A percentile compares a stretch with the other conserved stretches of the same genome.
Evolutionary conservation across 139 green algal species (phyloP).

Genomic region (Chlorella sp.): DNA sequence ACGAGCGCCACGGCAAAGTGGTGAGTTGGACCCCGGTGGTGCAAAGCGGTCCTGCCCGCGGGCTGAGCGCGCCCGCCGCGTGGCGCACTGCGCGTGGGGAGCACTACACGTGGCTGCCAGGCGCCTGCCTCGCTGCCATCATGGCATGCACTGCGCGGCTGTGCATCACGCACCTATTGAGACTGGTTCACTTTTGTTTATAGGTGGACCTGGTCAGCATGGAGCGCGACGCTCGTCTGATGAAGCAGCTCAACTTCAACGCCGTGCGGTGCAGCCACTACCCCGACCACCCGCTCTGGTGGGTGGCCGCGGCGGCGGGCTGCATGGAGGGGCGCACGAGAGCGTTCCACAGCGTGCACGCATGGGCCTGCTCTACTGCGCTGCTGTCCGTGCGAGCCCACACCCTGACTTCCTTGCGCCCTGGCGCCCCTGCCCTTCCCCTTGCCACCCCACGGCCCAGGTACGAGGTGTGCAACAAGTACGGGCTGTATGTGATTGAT

Average conservation of each 20-base stretch:
- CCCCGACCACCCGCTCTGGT: slow-evolving; percentile 89
- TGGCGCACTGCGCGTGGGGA: no score
- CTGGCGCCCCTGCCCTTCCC: no score
- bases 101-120: no score
- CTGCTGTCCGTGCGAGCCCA: neutral
- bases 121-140: no score
- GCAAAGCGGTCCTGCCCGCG: slow-evolving; percentile 52
- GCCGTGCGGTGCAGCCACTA: slow-evolving; percentile 95
- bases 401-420: neutral
- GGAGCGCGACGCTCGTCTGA: slow-evolving; percentile 91
- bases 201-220: no score
- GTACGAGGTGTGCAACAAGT: slow-evolving; percentile 87
- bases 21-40: slow-evolving; percentile 29
- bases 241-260: slow-evolving; percentile 97
- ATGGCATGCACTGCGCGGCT: no score
- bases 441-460: no score
- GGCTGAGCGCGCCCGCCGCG: no score
- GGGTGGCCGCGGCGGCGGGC: slow-evolving; percentile 22
- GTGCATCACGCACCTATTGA: no score
- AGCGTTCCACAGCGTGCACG: no score
- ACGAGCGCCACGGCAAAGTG: slow-evolving; percentile 61
- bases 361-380: neutral
- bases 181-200: no score
- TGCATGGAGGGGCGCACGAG: no score
- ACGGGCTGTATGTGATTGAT: slow-evolving; percentile 94